Base-by-base conservation (phyloP, 495 filamentous ascomycete species). In the Pseudomonodictys pantanalensis region DNA sequence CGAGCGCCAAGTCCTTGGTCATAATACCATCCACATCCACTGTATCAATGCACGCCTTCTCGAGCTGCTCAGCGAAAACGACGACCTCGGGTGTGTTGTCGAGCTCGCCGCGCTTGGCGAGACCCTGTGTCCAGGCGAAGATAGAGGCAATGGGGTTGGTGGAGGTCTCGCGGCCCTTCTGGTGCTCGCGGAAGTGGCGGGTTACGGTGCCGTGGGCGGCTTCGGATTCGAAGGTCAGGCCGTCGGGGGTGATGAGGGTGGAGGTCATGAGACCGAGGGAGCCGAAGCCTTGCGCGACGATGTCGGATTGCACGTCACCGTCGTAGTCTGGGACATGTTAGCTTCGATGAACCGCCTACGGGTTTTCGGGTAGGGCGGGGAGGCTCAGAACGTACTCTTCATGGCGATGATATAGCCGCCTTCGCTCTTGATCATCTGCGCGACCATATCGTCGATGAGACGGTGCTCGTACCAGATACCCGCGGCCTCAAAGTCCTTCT, bases 371-470 rank as follows among this genome's bases (percentile, higher is more conserved):
- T 4, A 11, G 5, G 2, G n/a, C 24, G 15, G 17, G 6, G 8
- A 30, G 8, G 44, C 2, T 23, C 15, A 1, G 35, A 17, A 78
- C 86, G 70, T 71, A 91, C 89, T 98, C 85, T 98, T 98, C 69
- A 98, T 81, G 58, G 93, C 93, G 82, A 98, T 98, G 73, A 97
- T 81, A 75, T 89, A 95, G 56, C 93, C 93, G 58, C 93, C 91
- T 67, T 86, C 85, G 75, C 85, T 89, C 85, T 98, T 98, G 81
- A 98, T 89, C 93, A 98, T 98, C 83, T 98, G 92, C 46, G 93
- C 93, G 55, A 98, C 93, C 93, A 98, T 98, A 78, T 98, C 93
- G 77, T 98, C 93, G 69, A 98, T 97, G 57, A 98, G 79, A 65
- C 93, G 86, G 77, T 98, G 93, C 86, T 98, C 93, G 72, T 98